A percentile compares a stretch with the other conserved stretches of the same genome.
phyloP scores from a whole-genome alignment of 441 rosid species.

The Jatropha podagrica region DNA sequence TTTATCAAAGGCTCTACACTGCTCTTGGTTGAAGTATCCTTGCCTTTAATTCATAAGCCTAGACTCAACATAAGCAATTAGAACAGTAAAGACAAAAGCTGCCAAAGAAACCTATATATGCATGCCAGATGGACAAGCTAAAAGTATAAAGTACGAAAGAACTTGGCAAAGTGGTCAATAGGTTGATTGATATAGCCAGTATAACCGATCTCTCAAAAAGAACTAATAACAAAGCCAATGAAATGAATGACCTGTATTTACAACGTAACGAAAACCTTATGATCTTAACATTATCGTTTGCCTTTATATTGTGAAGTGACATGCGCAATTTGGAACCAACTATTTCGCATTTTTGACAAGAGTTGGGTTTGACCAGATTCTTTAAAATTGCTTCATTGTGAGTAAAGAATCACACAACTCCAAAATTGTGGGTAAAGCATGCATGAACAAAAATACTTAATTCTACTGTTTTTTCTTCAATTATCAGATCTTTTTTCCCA shows the following conservation, averaged over 20 bases:
- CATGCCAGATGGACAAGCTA: neutral
- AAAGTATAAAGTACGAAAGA: neutral
- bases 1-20: neutral
- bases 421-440: neutral
- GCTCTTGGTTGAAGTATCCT: neutral
- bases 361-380: too few relatives aligned
- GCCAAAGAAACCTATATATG: neutral
- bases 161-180: neutral
- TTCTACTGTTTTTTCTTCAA: neutral
- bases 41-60: neutral
- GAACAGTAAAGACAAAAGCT: neutral
- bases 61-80: neutral
- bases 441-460: neutral
- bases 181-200: neutral
- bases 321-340: too few relatives aligned
- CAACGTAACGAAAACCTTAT: too few relatives aligned
- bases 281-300: too few relatives aligned
- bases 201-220: too few relatives aligned
- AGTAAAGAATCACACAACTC: neutral
- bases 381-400: too few relatives aligned
- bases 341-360: too few relatives aligned
- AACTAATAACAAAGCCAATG: too few relatives aligned
- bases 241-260: too few relatives aligned
- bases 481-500: neutral
- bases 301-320: too few relatives aligned